Percentiles rank a stretch among this genome's conserved stretches.
These are phyloP conservation scores for Entomortierella chlamydospora DNA, from an alignment of 192 early-diverging fungal species.

Conservation along the genomic window DNA sequence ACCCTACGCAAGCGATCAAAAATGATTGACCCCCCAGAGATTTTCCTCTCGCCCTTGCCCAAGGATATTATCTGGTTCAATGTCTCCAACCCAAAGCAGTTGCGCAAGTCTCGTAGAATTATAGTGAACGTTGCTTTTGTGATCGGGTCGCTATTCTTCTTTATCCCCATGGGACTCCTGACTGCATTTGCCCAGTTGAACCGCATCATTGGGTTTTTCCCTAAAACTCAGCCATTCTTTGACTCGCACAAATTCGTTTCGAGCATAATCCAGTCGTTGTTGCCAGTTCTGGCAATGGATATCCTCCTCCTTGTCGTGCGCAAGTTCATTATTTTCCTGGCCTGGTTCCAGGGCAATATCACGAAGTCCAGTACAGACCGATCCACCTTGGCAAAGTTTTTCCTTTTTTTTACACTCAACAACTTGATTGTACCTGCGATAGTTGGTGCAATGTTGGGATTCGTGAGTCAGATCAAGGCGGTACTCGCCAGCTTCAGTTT, in stretches of 20 bases:
- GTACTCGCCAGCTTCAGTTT: conserved; percentile 6
- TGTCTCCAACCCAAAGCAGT: conserved; percentile 63
- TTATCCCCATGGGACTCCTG: conserved; percentile 73
- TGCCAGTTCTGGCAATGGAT: conserved; percentile 74
- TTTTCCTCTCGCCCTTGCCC: conserved; percentile 74
- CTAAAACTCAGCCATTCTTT: conserved; percentile 61
- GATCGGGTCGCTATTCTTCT: conserved; percentile 71
- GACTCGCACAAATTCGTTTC: conserved; percentile 60
- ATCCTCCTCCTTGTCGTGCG: conserved; percentile 76
- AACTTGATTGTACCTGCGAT: conserved; percentile 76
- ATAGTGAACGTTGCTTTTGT: conserved; percentile 62
- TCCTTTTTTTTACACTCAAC: conserved; percentile 78
- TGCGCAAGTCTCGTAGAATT: conserved; percentile 57
- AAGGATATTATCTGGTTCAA: conserved; percentile 85
- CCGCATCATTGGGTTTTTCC: conserved; percentile 67
- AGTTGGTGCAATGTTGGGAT: conserved; percentile 34
- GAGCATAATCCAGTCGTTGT: conserved; percentile 70
- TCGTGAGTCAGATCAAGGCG: conserved; percentile 34
- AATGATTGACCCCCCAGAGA: conserved; percentile 45
- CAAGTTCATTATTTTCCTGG: conserved; percentile 68
- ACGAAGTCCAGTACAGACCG: conserved; percentile 78
- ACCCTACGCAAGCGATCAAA: conserved; percentile 17
- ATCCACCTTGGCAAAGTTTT: conserved; percentile 77
- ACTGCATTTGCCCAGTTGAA: conserved; percentile 69
- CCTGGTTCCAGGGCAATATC: conserved; percentile 75